Evolutionary conservation across 2,329 filamentous ascomycete species (phyloP), one percentile per base, ranked within the genome.

Genomic region (Botryosphaeria dothidea): DNA sequence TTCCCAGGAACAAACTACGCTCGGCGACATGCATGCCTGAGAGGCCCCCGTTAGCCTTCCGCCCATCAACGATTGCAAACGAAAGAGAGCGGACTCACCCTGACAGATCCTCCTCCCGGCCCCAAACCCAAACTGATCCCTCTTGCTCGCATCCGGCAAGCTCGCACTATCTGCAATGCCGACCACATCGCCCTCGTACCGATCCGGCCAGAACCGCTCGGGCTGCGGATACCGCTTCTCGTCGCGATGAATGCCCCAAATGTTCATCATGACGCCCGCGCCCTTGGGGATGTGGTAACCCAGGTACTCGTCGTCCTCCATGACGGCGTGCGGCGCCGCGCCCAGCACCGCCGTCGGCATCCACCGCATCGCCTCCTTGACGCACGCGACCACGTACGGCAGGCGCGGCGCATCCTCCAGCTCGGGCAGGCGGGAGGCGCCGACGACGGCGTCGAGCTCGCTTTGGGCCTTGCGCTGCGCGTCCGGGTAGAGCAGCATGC

Each of bases 31-130:
- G 64, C 51, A 67, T 64, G 58, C 65, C 65, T 51, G n/a, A n/a
- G 23, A 38, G 4, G 9, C 13, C 9, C 3, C 9, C 34, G 23
- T 41, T 23, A 51, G 19, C 60, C 8, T 7, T 19, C 21, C 7
- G 21, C 9, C 43, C 3, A 3, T 19, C 13, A 7, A 8, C 29
- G 11, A 9, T 38, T 17, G 21, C n/a, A 29, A n/a, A 29, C 8
- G 15, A 21, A 45, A 23, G 13, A 38, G 13, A 3, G 21, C 19
- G 6, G 29, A 36, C 43, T 29, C 23, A 63, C 84, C 85, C 9
- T 81, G 83, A 71, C 85, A 87, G 57, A 86, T 78, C 15, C 85
- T 79, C 4, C 84, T 77, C 1, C 84, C 84, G 0, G 79, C 79
- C 19, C 84, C 84, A 58, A 84, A 86, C 0, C 74, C 76, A 66